Evolutionary conservation across 2,329 filamentous ascomycete genomes (phyloP).

Genomic region (Ramularia endophylla): DNA sequence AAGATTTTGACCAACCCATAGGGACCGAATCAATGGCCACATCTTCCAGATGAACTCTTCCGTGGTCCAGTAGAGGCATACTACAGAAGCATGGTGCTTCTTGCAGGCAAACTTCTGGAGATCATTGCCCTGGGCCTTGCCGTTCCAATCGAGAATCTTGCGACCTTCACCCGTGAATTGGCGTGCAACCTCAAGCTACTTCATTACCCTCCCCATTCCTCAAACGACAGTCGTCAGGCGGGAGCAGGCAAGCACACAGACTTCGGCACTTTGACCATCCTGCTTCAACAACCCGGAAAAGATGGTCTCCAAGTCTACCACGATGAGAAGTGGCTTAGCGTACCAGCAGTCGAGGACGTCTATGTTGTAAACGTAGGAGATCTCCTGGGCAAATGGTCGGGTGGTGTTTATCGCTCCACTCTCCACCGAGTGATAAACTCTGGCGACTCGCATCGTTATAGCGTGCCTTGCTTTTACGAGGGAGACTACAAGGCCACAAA

Average conservation of each 20-base stretch:
- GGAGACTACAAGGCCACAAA: constrained; percentile 16
- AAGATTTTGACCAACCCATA: not conserved
- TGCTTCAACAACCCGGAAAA: constrained; percentile 40
- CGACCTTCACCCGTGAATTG: constrained; percentile 23
- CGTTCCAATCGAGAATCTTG: constrained; percentile 16
- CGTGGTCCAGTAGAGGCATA: constrained; percentile 14
- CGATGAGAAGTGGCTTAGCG: constrained; percentile 37
- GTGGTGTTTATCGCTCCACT: constrained; percentile 39
- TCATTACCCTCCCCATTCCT: constrained; percentile 19
- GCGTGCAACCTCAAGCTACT: constrained; percentile 25
- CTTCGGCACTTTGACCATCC: constrained; percentile 41
- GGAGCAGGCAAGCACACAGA: constrained; percentile 20
- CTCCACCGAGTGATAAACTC: constrained; percentile 42
- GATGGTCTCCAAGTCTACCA: constrained; percentile 39
- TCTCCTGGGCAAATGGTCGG: constrained; percentile 44
- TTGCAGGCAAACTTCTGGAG: constrained; percentile 18
- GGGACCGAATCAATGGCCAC: constrained; percentile 41
- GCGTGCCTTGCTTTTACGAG: constrained; percentile 45
- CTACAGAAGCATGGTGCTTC: constrained; percentile 15
- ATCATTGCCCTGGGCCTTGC: constrained; percentile 19
- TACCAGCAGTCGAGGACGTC: constrained; percentile 38
- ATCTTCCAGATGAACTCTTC: constrained; percentile 29
- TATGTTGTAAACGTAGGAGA: constrained; percentile 48
- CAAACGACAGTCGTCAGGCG: constrained; percentile 15
- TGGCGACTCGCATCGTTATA: constrained; percentile 34